Evolutionary conservation across 768 basidiomycete genomes (phyloP), one percentile per base, ranked within the genome.

Genomic region (Lentinula detonsa): DNA sequence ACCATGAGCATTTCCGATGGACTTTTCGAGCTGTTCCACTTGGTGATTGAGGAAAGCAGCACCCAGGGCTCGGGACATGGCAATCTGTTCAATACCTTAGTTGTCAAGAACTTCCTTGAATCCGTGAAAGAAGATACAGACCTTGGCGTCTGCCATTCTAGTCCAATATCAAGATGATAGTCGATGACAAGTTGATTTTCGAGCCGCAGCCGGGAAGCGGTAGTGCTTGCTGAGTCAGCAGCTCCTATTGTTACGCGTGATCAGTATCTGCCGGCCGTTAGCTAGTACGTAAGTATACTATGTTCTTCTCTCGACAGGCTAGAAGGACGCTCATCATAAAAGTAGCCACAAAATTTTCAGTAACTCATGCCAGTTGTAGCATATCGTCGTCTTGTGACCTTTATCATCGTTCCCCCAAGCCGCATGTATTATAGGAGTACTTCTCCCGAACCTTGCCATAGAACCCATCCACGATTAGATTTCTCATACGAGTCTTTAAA

Each of bases 31-130:
- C 68, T 93, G 88, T 66, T 93, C 90, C 48, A 94, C 92, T 67
- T 94, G 91, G 66, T 94, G 91, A 64, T 82, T 88, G 62, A 94
- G 81, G 70, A 93, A 93, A 2, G 92, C 92, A 33, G 91, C 91
- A 18, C 92, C 92, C 42, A 94, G 83, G 1, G 92, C 91, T 63
- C 86, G 84, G 60, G 91, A 93, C 89, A 94, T 90, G 61, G 90
- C 90, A 45, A 89, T 71, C 71, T 87, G 48, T 49, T 42, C 28
- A 5, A 40, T 23, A 43, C 40, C 39, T 40, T 45, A 43, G 21
- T 48, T 4, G n/a, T 21, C 5, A 48, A 23, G 21, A 48, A 18
- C 7, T 48, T 11, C 9, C 21, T 48, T 9, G 8, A 7, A 23
- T n/a, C n/a, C 42, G 46, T 16, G 9, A 11, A 9, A 48, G 21